Base-by-base conservation (phyloP, 2,329 filamentous ascomycete genomes). In the Lasiodiplodia hormozganensis region DNA sequence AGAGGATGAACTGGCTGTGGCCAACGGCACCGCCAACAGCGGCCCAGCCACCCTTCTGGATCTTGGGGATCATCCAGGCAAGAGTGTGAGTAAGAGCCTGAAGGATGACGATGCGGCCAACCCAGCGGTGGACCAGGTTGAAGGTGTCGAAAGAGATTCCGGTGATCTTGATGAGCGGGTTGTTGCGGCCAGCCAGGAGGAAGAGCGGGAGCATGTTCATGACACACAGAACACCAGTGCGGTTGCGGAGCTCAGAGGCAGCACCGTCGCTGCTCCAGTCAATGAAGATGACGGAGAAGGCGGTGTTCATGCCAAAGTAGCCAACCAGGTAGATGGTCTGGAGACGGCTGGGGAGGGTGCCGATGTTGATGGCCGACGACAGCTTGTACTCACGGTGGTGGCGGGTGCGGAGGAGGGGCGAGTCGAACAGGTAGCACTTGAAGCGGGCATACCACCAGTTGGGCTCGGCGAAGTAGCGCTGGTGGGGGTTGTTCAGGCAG, bases 141-240 rank as follows among this genome's bases (percentile, higher is more conserved):
- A 92, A 94, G 0, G 90, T 93, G 78, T 95, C 92, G 78, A 94
- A 95, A 4, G 90, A 92, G 71, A 94, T 89, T 70, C 89, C 88
- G 65, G 92, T 84, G 72, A 91, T 82, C 70, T 84, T 84, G 76
- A 94, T 93, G 71, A 95, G 83, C 25, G 91, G 91, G 80, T 94
- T 94, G 82, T 94, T 94, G 73, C 92, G 86, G 52, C 90, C 89
- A 57, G 91, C 90, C 77, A 94, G 84, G 62, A 94, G 78, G 79
- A 94, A 91, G 4, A 94, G 82, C 1, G 92, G 92, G 70, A 90
- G 85, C 91, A 94, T 92, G 82, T 95, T 95, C 77, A 92, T 87
- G 52, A 89, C 87, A 7, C 91, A 81, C 70, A 95, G 83, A 57
- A 90, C 84, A 71, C 92, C 92, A 23, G 89, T 89, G 40, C 92